These are phyloP conservation scores for Crotalaria pallida DNA, from an alignment of 306 rosid species.

Conservation along the genomic window DNA sequence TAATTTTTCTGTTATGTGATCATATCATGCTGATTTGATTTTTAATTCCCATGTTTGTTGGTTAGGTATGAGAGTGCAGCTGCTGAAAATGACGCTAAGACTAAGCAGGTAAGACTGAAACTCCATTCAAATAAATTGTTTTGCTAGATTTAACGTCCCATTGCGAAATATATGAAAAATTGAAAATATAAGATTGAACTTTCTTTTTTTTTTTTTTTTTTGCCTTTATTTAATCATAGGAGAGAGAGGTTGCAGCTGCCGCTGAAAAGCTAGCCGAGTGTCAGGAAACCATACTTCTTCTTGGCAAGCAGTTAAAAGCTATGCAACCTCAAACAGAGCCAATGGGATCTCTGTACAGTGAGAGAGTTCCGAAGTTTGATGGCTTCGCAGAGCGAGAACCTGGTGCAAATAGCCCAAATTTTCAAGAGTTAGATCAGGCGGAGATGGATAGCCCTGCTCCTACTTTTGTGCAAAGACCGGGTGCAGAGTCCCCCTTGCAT, in stretches of 20 bases:
- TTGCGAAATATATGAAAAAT: not conserved
- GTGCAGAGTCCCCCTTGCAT: constrained; percentile 59
- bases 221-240: too few species aligned
- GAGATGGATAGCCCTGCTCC: constrained; percentile 53
- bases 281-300: constrained; percentile 97
- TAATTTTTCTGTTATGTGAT: not conserved
- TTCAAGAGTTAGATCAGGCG: constrained; percentile 42
- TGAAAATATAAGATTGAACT: too few species aligned
- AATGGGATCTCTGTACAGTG: constrained; percentile 42
- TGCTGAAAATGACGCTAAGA: constrained; percentile 54
- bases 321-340: constrained; percentile 73
- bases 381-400: constrained; percentile 48
- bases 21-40: not conserved
- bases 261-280: constrained; percentile 97
- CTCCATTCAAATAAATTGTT: not conserved
- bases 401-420: constrained; percentile 41
- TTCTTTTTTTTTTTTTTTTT: constrained; percentile 9
- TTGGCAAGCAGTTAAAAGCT: constrained; percentile 78
- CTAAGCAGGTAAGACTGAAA: constrained; percentile 60
- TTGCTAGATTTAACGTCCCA: constrained; percentile 1
- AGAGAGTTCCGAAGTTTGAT: constrained; percentile 45
- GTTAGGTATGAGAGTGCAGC: constrained; percentile 59
- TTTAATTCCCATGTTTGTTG: constrained; percentile 29
- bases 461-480: constrained; percentile 38
- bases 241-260: constrained; percentile 76